A percentile compares a stretch with the other conserved stretches of the same genome.
Evolutionary conservation across 176 grass and related monocot species (phyloP).

Genomic region (Cocos nucifera): DNA sequence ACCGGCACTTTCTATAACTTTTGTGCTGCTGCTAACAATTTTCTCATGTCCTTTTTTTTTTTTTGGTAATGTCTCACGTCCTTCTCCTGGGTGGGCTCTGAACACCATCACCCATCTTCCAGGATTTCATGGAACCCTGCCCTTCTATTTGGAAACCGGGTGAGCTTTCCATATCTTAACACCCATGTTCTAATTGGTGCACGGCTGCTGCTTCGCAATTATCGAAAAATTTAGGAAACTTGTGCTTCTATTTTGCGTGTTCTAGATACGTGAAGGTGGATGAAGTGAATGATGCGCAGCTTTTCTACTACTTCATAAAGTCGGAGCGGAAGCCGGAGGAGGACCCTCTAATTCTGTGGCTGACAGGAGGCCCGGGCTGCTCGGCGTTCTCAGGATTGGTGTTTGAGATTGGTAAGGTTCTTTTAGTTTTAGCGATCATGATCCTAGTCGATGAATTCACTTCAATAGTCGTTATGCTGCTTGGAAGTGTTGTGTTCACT

Average conservation of each 20-base stretch:
- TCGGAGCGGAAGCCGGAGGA: not conserved
- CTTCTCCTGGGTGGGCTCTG: slow-evolving; percentile 3
- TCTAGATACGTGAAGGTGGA: slow-evolving; percentile 2
- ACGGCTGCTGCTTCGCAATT: too few relatives aligned
- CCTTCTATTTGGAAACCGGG: slow-evolving; percentile 42
- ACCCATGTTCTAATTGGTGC: too few relatives aligned
- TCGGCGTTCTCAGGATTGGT: not conserved
- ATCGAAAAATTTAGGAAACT: too few relatives aligned
- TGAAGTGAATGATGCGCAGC: not conserved
- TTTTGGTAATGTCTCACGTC: not conserved
- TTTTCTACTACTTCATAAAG: slow-evolving; percentile 5
- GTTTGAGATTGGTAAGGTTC: not conserved
- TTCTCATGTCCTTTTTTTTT: not conserved
- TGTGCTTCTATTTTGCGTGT: too few relatives aligned
- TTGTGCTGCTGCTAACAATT: not conserved
- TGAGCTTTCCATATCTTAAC: not conserved
- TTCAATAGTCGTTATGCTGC: too few relatives aligned
- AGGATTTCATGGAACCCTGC: slow-evolving; percentile 36
- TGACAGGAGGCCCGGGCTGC: slow-evolving; percentile 5
- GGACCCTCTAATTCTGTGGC: slow-evolving; percentile 5
- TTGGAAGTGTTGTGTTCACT: too few relatives aligned
- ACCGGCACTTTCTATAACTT: too few relatives aligned
- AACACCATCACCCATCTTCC: slow-evolving; percentile 31
- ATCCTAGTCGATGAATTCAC: too few relatives aligned
- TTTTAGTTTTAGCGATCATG: not conserved